Evolutionary conservation across 1,139 yeast genomes (phyloP).

Genomic region (Debaryomycetaceae sp.): DNA sequence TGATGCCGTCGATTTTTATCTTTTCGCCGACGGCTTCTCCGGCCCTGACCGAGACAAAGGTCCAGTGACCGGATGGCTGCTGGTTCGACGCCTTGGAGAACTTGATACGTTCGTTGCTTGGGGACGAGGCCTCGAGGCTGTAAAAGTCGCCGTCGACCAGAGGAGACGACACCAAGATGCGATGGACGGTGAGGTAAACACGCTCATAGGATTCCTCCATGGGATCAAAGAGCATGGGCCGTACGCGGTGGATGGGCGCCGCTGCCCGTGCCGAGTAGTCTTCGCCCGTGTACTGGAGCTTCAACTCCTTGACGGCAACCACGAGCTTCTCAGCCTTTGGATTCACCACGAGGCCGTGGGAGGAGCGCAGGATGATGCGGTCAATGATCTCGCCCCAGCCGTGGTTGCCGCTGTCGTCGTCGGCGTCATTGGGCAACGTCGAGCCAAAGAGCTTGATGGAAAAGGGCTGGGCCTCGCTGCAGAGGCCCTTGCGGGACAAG

Average conservation of each 20-base stretch:
- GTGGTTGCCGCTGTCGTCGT: conserved; percentile 30
- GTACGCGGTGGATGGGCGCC: conserved; percentile 49
- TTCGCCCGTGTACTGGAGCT: conserved; percentile 36
- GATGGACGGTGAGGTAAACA: conserved; percentile 47
- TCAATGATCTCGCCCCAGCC: conserved; percentile 91
- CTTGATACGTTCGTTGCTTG: conserved; percentile 35
- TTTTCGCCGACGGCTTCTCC: conserved; percentile 68
- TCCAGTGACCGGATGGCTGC: conserved; percentile 46
- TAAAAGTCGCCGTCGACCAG: conserved; percentile 27
- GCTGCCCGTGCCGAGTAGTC: conserved; percentile 31
- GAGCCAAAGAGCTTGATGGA: conserved; percentile 66
- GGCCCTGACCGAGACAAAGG: conserved; percentile 65
- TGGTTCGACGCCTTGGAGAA: conserved; percentile 67
- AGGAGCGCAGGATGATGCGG: conserved; percentile 67
- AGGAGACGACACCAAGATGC: conserved; percentile 26
- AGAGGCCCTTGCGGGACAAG: conserved; percentile 47
- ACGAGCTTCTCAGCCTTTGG: conserved; percentile 71
- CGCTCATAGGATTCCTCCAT: conserved; percentile 50
- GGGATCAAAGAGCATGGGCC: conserved; percentile 56
- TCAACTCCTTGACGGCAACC: conserved; percentile 66
- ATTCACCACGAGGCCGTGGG: conserved; percentile 69
- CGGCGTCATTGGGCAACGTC: conserved; percentile 26
- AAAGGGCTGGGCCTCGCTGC: conserved; percentile 64
- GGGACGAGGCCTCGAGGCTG: conserved; percentile 38
- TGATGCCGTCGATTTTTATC: conserved; percentile 48